Evolutionary conservation across 2,329 filamentous ascomycete species (phyloP).

Genomic region (Ophidiomyces ophidiicola): DNA sequence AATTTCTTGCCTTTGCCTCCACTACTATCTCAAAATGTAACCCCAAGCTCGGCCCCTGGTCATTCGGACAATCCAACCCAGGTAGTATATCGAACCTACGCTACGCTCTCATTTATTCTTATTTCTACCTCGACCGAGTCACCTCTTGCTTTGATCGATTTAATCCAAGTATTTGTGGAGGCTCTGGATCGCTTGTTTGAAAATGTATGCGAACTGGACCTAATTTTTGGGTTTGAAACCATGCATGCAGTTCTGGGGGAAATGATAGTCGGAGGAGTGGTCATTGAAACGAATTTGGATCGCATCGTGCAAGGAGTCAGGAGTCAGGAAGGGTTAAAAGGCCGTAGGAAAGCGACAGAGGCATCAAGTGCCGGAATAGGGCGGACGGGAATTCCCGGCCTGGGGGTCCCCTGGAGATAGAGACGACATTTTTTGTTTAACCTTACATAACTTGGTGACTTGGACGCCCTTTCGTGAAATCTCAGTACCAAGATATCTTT

Average conservation of each 20-base stretch:
- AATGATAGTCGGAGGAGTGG: slow-evolving; percentile 91
- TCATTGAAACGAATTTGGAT: slow-evolving; percentile 82
- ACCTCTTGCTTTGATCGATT: slow-evolving; percentile 82
- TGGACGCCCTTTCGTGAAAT: too few relatives aligned
- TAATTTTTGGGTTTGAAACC: slow-evolving; percentile 98
- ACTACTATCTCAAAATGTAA: slow-evolving; percentile 44
- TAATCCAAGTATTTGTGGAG: slow-evolving; percentile 98
- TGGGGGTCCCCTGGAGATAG: slow-evolving; percentile 29
- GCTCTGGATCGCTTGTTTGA: slow-evolving; percentile 89
- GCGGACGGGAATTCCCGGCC: slow-evolving; percentile 27
- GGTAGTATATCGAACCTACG: slow-evolving; percentile 95
- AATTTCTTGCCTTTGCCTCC: slow-evolving; percentile 83
- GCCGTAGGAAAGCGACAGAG: slow-evolving; percentile 35
- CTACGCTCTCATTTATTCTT: slow-evolving; percentile 95
- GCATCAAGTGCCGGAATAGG: slow-evolving; percentile 30
- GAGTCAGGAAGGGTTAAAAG: slow-evolving; percentile 34
- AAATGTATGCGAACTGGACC: slow-evolving; percentile 94
- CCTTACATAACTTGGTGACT: background rate
- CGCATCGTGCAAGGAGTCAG: slow-evolving; percentile 76
- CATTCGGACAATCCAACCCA: slow-evolving; percentile 85
- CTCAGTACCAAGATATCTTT: slow-evolving; percentile 10
- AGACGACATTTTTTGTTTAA: background rate
- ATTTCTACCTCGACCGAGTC: slow-evolving; percentile 95
- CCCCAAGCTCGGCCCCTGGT: slow-evolving; percentile 38
- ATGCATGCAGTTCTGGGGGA: slow-evolving; percentile 81